phyloP scores from a whole-genome alignment of 1,139 yeast species.

The Pichia sp. region DNA sequence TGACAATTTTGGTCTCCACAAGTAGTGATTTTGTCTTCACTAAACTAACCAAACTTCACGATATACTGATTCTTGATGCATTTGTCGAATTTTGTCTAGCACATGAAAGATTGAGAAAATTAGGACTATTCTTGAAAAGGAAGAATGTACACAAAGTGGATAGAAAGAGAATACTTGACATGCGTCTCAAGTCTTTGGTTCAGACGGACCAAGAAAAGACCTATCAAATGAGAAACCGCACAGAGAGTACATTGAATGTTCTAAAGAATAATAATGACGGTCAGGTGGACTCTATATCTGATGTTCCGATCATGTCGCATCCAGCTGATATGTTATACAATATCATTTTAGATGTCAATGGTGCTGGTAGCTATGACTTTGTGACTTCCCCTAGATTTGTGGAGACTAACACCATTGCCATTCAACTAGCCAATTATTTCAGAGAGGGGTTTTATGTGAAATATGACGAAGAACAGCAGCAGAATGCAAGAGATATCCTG shows the following conservation, averaged over 20 bases:
- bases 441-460: conserved; percentile 17
- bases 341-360: conserved; percentile 15
- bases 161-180: neutral
- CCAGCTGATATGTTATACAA: conserved; percentile 19
- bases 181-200: conserved; percentile 5
- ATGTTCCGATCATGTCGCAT: conserved; percentile 16
- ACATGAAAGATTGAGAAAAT: conserved; percentile 9
- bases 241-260: too few species aligned
- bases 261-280: too few species aligned
- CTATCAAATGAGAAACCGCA: too few species aligned
- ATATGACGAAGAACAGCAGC: conserved; percentile 2
- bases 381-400: conserved; percentile 14
- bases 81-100: conserved; percentile 11
- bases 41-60: conserved; percentile 15
- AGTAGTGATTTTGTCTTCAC: conserved; percentile 46
- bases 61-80: conserved; percentile 14
- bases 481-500: conserved; percentile 4
- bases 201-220: too few species aligned
- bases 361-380: conserved; percentile 15
- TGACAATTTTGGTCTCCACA: conserved; percentile 74
- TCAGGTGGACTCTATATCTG: too few species aligned
- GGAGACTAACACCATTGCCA: conserved; percentile 13
- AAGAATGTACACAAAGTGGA: neutral
- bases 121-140: conserved; percentile 12
- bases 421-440: conserved; percentile 20